Evolutionary conservation across 1,139 yeast genomes (phyloP).

Genomic region (Protomyces pachydermus): DNA sequence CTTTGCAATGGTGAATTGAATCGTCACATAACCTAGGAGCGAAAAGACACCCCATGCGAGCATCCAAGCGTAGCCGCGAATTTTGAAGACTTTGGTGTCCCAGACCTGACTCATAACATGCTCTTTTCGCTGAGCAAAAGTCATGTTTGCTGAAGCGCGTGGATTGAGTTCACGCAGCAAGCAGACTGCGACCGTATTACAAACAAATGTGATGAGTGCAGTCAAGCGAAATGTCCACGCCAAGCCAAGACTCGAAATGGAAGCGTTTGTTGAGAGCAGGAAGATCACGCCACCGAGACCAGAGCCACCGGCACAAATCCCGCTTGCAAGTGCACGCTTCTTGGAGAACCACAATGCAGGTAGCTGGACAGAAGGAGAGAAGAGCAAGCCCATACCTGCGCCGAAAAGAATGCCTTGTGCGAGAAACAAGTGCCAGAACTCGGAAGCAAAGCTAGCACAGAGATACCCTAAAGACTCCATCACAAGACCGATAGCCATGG

Average conservation of each 20-base stretch:
- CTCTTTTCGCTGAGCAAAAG: slow-evolving; percentile 31
- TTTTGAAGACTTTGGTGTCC: slow-evolving; percentile 39
- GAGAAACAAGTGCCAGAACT: slow-evolving; percentile 59
- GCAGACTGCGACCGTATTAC: slow-evolving; percentile 41
- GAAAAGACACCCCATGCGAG: slow-evolving; percentile 56
- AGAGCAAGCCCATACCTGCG: slow-evolving; percentile 54
- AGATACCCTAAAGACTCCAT: slow-evolving; percentile 56
- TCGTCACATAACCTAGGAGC: slow-evolving; percentile 54
- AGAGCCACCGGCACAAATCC: slow-evolving; percentile 53
- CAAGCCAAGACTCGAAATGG: slow-evolving; percentile 49
- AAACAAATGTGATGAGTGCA: slow-evolving; percentile 45
- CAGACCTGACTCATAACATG: slow-evolving; percentile 37
- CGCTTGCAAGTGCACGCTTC: slow-evolving; percentile 54
- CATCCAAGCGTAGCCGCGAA: slow-evolving; percentile 45
- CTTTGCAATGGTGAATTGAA: slow-evolving; percentile 58
- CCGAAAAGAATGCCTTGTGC: slow-evolving; percentile 69
- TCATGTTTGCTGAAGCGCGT: slow-evolving; percentile 24
- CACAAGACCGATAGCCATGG: slow-evolving; percentile 48
- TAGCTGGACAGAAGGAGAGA: slow-evolving; percentile 54
- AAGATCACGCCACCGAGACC: slow-evolving; percentile 57
- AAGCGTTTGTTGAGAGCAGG: slow-evolving; percentile 42
- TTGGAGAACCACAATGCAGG: slow-evolving; percentile 60
- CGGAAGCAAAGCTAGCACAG: slow-evolving; percentile 59
- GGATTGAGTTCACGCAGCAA: slow-evolving; percentile 43
- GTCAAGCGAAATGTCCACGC: slow-evolving; percentile 67